phyloP scores from a whole-genome alignment of 352 stramenopile species.

The Paralagenidium karlingii region DNA sequence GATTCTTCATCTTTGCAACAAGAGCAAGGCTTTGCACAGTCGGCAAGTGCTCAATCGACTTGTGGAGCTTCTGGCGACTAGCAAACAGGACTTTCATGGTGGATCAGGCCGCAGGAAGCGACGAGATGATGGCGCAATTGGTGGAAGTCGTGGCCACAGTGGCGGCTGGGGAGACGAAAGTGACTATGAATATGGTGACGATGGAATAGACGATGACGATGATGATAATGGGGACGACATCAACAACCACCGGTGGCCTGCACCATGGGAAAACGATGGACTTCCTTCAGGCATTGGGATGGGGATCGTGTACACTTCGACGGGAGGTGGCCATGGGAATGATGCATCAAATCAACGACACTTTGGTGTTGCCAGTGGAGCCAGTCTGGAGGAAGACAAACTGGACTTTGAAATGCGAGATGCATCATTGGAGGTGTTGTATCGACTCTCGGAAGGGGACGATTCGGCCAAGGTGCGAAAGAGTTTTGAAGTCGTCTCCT shows the following conservation, averaged over 20 bases:
- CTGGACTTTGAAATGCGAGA: slow-evolving; percentile 71
- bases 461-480: slow-evolving; percentile 39
- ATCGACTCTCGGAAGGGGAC: slow-evolving; percentile 48
- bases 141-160: slow-evolving; percentile 5
- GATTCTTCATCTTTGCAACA: slow-evolving; percentile 23
- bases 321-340: slow-evolving; percentile 24
- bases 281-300: slow-evolving; percentile 53
- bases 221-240: slow-evolving; percentile 23
- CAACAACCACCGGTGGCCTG: slow-evolving; percentile 41
- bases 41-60: slow-evolving; percentile 32
- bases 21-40: slow-evolving; percentile 28
- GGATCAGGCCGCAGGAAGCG: slow-evolving; percentile 12
- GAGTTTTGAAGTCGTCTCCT: no score
- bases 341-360: no score
- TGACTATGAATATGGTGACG: slow-evolving; percentile 29
- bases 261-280: slow-evolving; percentile 64
- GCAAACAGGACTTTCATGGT: slow-evolving; percentile 30
- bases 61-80: slow-evolving; percentile 32
- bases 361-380: no score
- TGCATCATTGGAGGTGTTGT: slow-evolving; percentile 56
- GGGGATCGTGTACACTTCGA: slow-evolving; percentile 65
- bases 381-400: slow-evolving; percentile 25
- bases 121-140: slow-evolving; percentile 2
- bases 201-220: slow-evolving; percentile 38
- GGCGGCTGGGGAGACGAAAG: slow-evolving; percentile 20